Base-by-base conservation (phyloP, 352 stramenopile genomes). In the Phytophthora sansomeana region DNA sequence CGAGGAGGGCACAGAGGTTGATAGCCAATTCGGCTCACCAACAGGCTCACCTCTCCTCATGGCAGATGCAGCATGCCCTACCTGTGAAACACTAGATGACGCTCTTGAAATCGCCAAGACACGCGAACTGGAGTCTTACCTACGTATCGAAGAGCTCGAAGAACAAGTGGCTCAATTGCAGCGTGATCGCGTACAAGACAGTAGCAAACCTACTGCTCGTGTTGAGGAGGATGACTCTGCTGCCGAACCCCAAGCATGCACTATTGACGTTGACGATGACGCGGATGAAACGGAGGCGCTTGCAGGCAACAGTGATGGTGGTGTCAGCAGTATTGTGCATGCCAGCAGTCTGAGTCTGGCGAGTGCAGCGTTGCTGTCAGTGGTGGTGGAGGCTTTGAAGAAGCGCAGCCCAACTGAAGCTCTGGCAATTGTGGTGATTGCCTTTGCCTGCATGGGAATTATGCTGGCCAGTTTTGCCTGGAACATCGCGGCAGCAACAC, bases 121-220 rank as follows among this genome's bases (percentile, higher is more conserved):
- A 4, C 62, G 74, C 0, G 66, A 78, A 44, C 4, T 67, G 13
- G 62, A 74, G 39, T 74, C 71, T 32, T 73, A 59, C 13, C 29
- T 68, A 28, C 75, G 72, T 49, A 74, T 83, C 33, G 51, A 83
- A 51, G 52, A 81, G 38, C 69, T 86, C 32, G 63, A 83, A 17
- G 41, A 63, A 10, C 38, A 69, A 51, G 52, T 73, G 30, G 48
- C 24, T 52, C 32, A 50, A 44, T 30, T 77, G 29, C 56, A 63
- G 43, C 48, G 36, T 55, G 38, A 62, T 10, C 32, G 49, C 24
- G 38, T 61, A 42, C n/a, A 67, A 47, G 51, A 59, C 9, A 39
- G 35, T 19, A 53, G 21, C n/a, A 52, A 55, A 10, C n/a, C 1
- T 55, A 24, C 17, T 50, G 39, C 26, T 24, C 21, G 21, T 59